Percentiles rank a stretch among this genome's conserved stretches.
phyloP scores from a whole-genome alignment of 2,329 filamentous ascomycete genomes.

The Botrytis deweyae region DNA sequence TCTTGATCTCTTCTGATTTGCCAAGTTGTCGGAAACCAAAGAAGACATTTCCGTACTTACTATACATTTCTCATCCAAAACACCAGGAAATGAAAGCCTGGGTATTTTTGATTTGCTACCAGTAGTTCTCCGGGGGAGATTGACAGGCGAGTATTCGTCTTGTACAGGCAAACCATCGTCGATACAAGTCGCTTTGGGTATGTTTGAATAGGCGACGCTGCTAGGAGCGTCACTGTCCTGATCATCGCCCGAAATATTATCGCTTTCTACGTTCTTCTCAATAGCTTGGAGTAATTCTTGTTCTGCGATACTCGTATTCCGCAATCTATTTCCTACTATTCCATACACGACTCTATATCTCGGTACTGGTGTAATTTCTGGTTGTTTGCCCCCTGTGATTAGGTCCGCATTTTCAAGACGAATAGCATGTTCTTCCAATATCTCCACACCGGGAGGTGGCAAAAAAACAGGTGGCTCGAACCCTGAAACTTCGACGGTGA shows the following conservation, averaged over 20 bases:
- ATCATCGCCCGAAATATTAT: slow-evolving; percentile 18
- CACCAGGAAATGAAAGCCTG: slow-evolving; percentile 3
- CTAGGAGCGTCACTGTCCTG: background rate
- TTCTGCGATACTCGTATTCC: slow-evolving; percentile 42
- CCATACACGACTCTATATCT: slow-evolving; percentile 59
- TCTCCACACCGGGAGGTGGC: slow-evolving; percentile 57
- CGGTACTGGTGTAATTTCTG: slow-evolving; percentile 25
- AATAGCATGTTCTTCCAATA: slow-evolving; percentile 51
- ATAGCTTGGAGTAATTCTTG: slow-evolving; percentile 35
- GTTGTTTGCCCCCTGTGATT: slow-evolving; percentile 28
- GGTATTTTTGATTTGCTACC: slow-evolving; percentile 15
- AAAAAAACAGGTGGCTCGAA: slow-evolving; percentile 51
- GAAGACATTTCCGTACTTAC: background rate
- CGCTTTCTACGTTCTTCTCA: slow-evolving; percentile 29
- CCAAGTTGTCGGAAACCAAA: slow-evolving; percentile 26
- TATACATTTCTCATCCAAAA: slow-evolving; percentile 20
- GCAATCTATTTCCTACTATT: slow-evolving; percentile 53
- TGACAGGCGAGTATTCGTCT: background rate
- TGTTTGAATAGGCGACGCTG: background rate
- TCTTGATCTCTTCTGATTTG: slow-evolving; percentile 38
- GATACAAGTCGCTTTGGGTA: background rate
- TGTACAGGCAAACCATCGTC: background rate
- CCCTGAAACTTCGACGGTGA: slow-evolving; percentile 62
- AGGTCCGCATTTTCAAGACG: slow-evolving; percentile 27
- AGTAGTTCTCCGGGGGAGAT: background rate